These are phyloP conservation scores for Ampelocalamus luodianensis DNA, from an alignment of 176 grass and related monocot species.

Conservation along the genomic window DNA sequence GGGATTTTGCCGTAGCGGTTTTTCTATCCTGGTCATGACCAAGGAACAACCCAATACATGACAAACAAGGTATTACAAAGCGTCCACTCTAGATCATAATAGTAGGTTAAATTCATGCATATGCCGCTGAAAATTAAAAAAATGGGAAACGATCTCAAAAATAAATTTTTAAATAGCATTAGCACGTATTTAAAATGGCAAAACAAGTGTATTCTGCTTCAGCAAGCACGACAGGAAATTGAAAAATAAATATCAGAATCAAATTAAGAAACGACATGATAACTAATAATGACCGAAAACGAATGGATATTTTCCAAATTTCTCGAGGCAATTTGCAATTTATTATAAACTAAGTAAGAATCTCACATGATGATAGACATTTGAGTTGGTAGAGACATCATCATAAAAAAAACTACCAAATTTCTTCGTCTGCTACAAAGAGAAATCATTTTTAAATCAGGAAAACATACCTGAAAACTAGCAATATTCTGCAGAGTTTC, in stretches of 20 bases:
- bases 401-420: not conserved
- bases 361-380: not conserved
- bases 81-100: not conserved
- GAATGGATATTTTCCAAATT: no score
- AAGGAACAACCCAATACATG: conserved; percentile 1
- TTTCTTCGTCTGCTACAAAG: not conserved
- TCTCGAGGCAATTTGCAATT: not conserved
- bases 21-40: no score
- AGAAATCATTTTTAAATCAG: conserved; percentile 13
- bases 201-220: not conserved
- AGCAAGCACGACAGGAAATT: not conserved
- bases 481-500: conserved; percentile 65
- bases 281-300: no score
- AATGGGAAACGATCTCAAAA: not conserved
- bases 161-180: not conserved
- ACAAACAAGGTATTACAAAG: not conserved
- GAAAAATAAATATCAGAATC: not conserved
- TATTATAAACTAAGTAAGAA: not conserved
- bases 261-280: no score
- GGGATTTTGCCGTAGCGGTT: no score
- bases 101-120: not conserved
- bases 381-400: conserved; percentile 19
- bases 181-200: not conserved
- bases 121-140: not conserved
- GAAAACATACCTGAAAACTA: conserved; percentile 79